Conservation (phyloP, 495 filamentous ascomycete species). For the Neurospora sp. region DNA sequence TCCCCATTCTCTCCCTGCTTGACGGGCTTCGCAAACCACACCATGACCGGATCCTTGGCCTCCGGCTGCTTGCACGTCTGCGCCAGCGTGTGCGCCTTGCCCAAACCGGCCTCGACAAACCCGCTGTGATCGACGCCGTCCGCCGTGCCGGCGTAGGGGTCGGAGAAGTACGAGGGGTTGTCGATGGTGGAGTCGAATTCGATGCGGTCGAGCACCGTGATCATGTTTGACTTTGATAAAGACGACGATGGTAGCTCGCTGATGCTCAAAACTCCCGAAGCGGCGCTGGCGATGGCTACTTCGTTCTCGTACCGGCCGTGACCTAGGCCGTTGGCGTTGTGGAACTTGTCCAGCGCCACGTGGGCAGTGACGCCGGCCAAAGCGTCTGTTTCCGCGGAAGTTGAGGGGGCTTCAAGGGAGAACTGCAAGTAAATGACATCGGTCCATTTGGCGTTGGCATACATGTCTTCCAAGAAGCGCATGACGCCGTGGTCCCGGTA, state of each 20-base stretch:
- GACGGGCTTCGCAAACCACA: slow-evolving; percentile 34
- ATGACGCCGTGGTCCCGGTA: slow-evolving; percentile 35
- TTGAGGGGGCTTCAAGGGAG: slow-evolving; percentile 9
- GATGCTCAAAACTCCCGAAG: slow-evolving; percentile 20
- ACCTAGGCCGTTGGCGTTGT: slow-evolving; percentile 49
- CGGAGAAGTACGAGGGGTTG: slow-evolving; percentile 47
- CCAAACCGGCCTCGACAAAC: slow-evolving; percentile 42
- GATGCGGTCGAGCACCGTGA: slow-evolving; percentile 34
- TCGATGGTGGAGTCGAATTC: slow-evolving; percentile 38
- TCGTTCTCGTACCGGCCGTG: slow-evolving; percentile 39
- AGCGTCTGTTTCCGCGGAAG: slow-evolving; percentile 20
- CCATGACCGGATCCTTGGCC: slow-evolving; percentile 34
- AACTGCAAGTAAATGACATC: slow-evolving; percentile 19
- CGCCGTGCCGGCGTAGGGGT: slow-evolving; percentile 40
- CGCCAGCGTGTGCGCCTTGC: slow-evolving; percentile 27
- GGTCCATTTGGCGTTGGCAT: slow-evolving; percentile 25
- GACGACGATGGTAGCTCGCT: slow-evolving; percentile 22
- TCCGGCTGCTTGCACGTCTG: slow-evolving; percentile 25
- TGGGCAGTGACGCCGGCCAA: slow-evolving; percentile 31
- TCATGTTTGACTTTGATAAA: slow-evolving; percentile 24
- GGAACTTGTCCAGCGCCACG: slow-evolving; percentile 31
- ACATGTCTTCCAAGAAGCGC: slow-evolving; percentile 33
- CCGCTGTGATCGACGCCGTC: slow-evolving; percentile 42
- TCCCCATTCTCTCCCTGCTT: slow-evolving; percentile 3
- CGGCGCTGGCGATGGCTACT: slow-evolving; percentile 36